phyloP scores from a whole-genome alignment of 495 filamentous ascomycete species.

The Cetradonia linearis region DNA sequence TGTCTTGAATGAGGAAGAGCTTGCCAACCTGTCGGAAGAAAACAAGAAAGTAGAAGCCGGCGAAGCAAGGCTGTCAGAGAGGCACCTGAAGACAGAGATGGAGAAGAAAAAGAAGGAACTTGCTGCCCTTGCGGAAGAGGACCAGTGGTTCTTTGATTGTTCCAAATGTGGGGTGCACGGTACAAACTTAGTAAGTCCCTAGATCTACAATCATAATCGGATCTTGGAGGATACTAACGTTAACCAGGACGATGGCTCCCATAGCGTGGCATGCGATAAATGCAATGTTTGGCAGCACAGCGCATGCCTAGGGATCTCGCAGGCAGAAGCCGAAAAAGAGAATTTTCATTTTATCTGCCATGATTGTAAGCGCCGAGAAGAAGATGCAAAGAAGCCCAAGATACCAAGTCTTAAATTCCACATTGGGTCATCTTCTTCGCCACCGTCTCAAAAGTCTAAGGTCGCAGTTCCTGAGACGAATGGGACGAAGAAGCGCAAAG shows the following conservation, averaged over 20 bases:
- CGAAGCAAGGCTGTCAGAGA: conserved; percentile 61
- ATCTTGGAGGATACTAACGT: neutral
- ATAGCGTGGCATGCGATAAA: conserved; percentile 87
- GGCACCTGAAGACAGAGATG: conserved; percentile 66
- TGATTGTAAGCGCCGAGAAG: conserved; percentile 59
- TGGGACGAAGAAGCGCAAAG: conserved; percentile 26
- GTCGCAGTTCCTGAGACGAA: conserved; percentile 12
- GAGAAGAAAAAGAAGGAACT: conserved; percentile 64
- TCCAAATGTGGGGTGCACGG: conserved; percentile 77
- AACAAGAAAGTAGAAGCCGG: conserved; percentile 55
- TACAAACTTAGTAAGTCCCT: conserved; percentile 52
- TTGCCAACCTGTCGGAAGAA: conserved; percentile 67
- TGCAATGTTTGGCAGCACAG: conserved; percentile 97
- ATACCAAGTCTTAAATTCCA: conserved; percentile 60
- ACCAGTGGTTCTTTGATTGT: conserved; percentile 93
- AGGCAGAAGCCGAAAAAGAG: conserved; percentile 67
- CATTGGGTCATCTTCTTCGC: conserved; percentile 44
- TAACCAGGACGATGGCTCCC: conserved; percentile 70
- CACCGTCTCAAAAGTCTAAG: conserved; percentile 25
- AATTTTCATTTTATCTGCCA: conserved; percentile 85
- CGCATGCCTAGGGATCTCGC: conserved; percentile 70
- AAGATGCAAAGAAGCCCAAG: conserved; percentile 55
- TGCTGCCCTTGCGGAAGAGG: conserved; percentile 62
- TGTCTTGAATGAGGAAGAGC: conserved; percentile 69
- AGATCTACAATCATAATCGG: neutral